Percentiles rank a stretch among this genome's conserved stretches.
Conservation (phyloP, 305 asterid genomes). For the Fraxinus platypoda region DNA sequence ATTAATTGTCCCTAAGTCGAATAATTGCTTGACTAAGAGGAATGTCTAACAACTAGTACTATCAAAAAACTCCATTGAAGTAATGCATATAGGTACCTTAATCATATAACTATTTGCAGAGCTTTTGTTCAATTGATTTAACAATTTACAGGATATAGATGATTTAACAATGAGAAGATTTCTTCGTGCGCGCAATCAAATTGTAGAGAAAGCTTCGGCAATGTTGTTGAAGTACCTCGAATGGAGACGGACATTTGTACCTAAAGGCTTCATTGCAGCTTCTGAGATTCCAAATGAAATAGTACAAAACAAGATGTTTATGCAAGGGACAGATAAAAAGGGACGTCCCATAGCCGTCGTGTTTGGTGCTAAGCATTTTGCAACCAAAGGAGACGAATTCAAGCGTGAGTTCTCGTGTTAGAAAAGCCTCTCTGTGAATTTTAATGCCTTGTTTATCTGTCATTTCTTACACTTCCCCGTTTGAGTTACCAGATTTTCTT, state of each 20-base stretch:
- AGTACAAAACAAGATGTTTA: conserved; percentile 63
- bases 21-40: not conserved
- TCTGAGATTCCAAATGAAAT: conserved; percentile 52
- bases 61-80: not conserved
- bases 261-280: conserved; percentile 46
- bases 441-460: not conserved
- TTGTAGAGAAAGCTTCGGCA: conserved; percentile 53
- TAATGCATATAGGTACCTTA: not conserved
- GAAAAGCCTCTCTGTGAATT: not conserved
- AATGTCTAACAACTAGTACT: not conserved
- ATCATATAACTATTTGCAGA: not conserved
- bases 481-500: conserved; percentile 48
- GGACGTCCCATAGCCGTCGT: conserved; percentile 68
- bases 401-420: conserved; percentile 41
- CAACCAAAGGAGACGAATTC: conserved; percentile 63
- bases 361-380: conserved; percentile 52
- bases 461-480: not conserved
- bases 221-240: conserved; percentile 52
- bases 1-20: too few species aligned
- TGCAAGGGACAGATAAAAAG: conserved; percentile 63
- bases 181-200: conserved; percentile 71
- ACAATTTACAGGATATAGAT: conserved; percentile 48
- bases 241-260: conserved; percentile 66
- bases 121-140: not conserved
- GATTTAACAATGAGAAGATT: conserved; percentile 66